phyloP scores from a whole-genome alignment of 345 rosid species.

The Corchorus olitorius region DNA sequence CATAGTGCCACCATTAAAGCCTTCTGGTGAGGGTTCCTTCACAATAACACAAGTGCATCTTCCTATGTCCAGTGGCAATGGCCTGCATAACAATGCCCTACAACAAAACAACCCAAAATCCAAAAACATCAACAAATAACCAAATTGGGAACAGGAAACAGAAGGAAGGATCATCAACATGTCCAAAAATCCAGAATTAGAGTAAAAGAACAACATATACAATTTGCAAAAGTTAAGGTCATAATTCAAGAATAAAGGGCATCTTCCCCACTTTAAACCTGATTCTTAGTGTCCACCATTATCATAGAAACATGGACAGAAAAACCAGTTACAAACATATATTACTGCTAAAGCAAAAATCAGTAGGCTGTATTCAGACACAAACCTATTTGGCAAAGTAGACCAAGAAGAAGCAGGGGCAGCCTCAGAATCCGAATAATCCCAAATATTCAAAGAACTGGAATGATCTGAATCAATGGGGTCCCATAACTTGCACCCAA shows the following conservation, averaged over 20 bases:
- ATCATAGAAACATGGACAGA: not conserved
- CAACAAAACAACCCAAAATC: slow-evolving; percentile 19
- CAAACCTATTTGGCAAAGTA: slow-evolving; percentile 77
- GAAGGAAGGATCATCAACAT: not conserved
- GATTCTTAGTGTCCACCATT: not conserved
- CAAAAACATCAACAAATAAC: not conserved
- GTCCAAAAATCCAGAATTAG: not conserved
- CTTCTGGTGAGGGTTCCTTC: slow-evolving; percentile 61
- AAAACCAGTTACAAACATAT: not conserved
- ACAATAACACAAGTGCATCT: slow-evolving; percentile 86
- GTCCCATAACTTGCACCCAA: slow-evolving; percentile 61
- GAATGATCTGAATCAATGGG: slow-evolving; percentile 69
- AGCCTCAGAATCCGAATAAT: slow-evolving; percentile 87
- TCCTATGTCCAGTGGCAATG: slow-evolving; percentile 86
- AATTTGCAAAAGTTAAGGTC: not conserved
- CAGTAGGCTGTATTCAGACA: not conserved
- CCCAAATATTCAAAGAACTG: slow-evolving; percentile 76
- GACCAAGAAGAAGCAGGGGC: slow-evolving; percentile 99
- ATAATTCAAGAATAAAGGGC: not conserved
- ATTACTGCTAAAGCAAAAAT: not conserved
- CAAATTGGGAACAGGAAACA: not conserved
- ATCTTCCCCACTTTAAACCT: not conserved
- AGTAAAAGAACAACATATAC: not conserved
- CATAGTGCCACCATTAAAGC: slow-evolving; percentile 53
- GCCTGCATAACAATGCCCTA: slow-evolving; percentile 83